Evolutionary conservation across 768 basidiomycete species (phyloP).

Genomic region (Harrya chromipes): DNA sequence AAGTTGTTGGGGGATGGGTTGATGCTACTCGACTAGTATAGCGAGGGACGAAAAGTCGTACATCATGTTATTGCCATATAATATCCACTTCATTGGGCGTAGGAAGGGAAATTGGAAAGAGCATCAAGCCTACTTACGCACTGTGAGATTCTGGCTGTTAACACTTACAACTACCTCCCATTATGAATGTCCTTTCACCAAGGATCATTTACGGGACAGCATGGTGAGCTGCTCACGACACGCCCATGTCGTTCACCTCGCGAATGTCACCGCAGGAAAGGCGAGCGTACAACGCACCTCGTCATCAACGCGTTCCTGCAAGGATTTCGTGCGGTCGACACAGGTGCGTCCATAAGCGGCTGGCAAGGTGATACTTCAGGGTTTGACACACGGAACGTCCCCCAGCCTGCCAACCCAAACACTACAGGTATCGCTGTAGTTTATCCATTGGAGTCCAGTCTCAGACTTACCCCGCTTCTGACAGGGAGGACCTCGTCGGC

Average conservation of each 20-base stretch:
- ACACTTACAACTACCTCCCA: constrained; percentile 9
- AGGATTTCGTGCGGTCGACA: constrained; percentile 82
- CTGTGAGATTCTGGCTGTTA: constrained; percentile 17
- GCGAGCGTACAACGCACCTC: constrained; percentile 61
- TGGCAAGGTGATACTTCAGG: constrained; percentile 8
- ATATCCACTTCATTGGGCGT: no score
- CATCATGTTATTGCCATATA: no score
- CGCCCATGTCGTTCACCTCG: background rate
- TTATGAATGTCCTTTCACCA: constrained; percentile 32
- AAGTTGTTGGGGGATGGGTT: no score
- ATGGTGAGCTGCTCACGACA: constrained; percentile 38
- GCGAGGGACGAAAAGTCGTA: no score
- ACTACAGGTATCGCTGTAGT: constrained; percentile 51
- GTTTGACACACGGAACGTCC: constrained; percentile 5
- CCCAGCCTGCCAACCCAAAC: constrained; percentile 67
- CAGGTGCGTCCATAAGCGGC: constrained; percentile 49
- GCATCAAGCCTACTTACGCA: no score
- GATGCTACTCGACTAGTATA: no score
- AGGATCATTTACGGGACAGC: constrained; percentile 62
- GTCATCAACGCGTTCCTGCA: constrained; percentile 69
- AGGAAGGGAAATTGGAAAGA: no score
- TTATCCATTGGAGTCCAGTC: background rate
- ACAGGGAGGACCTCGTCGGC: constrained; percentile 79
- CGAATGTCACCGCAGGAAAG: constrained; percentile 55
- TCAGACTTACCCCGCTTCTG: background rate